Base-by-base conservation (phyloP, 2,329 filamentous ascomycete genomes). In the Alternaria alternata region DNA sequence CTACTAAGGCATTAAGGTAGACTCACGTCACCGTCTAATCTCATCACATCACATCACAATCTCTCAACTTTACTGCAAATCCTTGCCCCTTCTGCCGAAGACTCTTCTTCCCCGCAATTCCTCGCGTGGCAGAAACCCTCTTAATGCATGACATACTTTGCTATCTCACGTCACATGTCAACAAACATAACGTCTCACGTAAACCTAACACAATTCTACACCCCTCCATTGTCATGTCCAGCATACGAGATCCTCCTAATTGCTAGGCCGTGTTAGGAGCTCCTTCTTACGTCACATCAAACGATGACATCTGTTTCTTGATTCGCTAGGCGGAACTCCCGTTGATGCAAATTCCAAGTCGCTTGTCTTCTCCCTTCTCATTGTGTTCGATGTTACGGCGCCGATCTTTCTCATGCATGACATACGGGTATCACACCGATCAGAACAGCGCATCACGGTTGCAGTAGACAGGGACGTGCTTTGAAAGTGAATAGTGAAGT, bases 21-120 rank as follows among this genome's bases (percentile, higher is more conserved):
- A 20, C 20, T 49, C 34, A 48, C 24, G 30, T 48, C 30, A 32
- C 46, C 30, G 46, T 28, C 46, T 49, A 49, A 36, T 36, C 46
- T 49, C 46, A 30, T 53, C 51, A 44, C 39, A 34, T 28, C 39
- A n/a, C 38, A 42, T 53, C 22, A 42, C 49, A 52, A 28, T 39
- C 49, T 39, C 26, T 16, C 16, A 30, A 26, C 32, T 12, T 7
- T 5, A 11, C 26, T 30, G 38, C 18, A 34, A 42, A 39, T 42
- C 51, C 8, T 34, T 30, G 34, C 38, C n/a, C 39, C 1, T 38
- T 36, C 7, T 36, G 9, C 22, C 1, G 30, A 11, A 49, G 46
- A 24, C 32, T 8, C 5, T 34, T 34, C 16, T 44, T 32, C 51
- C 51, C 51, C 51, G 39, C 51, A 44, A 44, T 44, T 24, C 26